Base-by-base conservation (phyloP, 2,329 filamentous ascomycete genomes). In the Aspergillus fumigatiaffinis region DNA sequence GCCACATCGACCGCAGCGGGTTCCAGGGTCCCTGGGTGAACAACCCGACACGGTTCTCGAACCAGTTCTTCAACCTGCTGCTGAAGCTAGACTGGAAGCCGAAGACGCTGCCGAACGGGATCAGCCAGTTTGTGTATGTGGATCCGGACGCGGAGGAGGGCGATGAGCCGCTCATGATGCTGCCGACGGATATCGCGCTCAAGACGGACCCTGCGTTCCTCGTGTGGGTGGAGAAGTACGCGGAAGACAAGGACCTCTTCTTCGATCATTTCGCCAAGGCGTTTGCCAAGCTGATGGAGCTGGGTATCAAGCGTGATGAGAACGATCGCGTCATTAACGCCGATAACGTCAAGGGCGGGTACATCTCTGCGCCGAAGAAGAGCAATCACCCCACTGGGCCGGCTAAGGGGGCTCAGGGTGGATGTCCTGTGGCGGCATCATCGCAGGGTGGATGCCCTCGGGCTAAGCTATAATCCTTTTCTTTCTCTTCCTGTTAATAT, bases 101-200 rank as follows among this genome's bases (percentile, higher is more conserved):
- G 57, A 82, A 79, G 69, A 82, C 75, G 12, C 68, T 85, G 53
- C 67, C 71, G 14, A 83, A 80, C 60, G 83, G 83, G 0, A 67
- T 83, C 20, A 72, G 76, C 54, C 84, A 87, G 72, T 88, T 84
- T 68, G 80, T 82, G 48, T 84, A 84, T 63, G 79, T 80, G 50
- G 84, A 86, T 60, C 82, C 84, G 50, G 82, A 86, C 62, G 66
- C 69, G 21, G 73, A 73, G 54, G 76, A 76, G 63, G 69, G 68
- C 42, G 79, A 80, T 48, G 80, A 81, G 57, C 81, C 82, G 55
- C 73, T 87, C 46, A 87, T 87, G 85, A 87, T 87, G 85, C 67
- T 87, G 67, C 85, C 85, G 0, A 86, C 84, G 2, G 85, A 87
- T 67, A 80, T 87, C 65, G 80, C 84, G 4, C 74, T 87, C 42